Percentiles rank a stretch among this genome's conserved stretches.
These are phyloP conservation scores for Chaetomium olivaceum DNA, from an alignment of 2,329 filamentous ascomycete genomes.

Conservation along the genomic window DNA sequence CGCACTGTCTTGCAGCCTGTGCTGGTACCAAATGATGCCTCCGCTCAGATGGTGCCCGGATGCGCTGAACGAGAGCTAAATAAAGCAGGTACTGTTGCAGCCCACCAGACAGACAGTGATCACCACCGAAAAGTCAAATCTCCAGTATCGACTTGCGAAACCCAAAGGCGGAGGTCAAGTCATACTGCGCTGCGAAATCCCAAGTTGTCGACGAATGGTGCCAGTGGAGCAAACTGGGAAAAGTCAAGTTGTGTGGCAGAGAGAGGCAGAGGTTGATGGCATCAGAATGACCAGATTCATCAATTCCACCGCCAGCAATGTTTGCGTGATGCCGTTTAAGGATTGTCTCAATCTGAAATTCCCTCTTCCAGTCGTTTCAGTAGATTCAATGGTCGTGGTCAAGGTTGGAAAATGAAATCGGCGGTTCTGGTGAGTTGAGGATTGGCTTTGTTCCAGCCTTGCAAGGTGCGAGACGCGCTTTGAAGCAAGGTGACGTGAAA, in stretches of 20 bases:
- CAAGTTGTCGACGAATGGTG: conserved; percentile 5
- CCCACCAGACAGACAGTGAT: not conserved
- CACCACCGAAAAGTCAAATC: conserved; percentile 1
- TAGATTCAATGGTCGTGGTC: conserved; percentile 11
- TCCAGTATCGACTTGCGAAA: conserved; percentile 16
- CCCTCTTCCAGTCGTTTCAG: not conserved
- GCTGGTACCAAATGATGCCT: not conserved
- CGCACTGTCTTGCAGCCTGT: not conserved
- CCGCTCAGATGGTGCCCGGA: not conserved
- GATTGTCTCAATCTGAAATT: not conserved
- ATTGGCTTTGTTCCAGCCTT: conserved; percentile 16
- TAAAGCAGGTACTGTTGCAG: conserved; percentile 2
- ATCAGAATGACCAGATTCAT: conserved; percentile 11
- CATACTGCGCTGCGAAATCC: conserved; percentile 27
- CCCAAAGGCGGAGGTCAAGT: conserved; percentile 6
- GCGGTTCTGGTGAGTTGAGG: not conserved
- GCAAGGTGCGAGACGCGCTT: conserved; percentile 20
- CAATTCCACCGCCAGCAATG: conserved; percentile 14
- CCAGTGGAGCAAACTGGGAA: not conserved
- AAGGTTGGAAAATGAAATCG: conserved; percentile 1
- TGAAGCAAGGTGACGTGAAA: conserved; percentile 22
- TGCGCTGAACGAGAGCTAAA: not conserved
- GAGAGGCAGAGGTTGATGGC: conserved; percentile 1
- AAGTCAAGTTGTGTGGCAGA: conserved; percentile 6
- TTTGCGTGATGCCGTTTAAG: conserved; percentile 1